Base-by-base conservation (phyloP, 345 rosid genomes). In the Gossypium turneri region DNA sequence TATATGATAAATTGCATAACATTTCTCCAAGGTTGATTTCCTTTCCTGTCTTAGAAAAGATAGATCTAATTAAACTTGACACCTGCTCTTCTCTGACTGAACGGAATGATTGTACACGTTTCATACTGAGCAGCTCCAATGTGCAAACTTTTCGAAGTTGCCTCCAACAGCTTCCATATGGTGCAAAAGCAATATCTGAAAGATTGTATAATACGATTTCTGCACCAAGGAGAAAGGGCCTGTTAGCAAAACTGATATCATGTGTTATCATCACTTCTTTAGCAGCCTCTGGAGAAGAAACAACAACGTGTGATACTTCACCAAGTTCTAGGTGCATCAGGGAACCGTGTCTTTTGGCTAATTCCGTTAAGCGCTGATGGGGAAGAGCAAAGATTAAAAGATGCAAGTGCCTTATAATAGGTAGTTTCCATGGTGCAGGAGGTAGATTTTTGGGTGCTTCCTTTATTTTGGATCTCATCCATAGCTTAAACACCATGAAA, bases 371-470 rank as follows among this genome's bases (percentile, higher is more conserved):
- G 38, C 56, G 9, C 0, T 27, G 80, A 43, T 80, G 84, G 10
- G 80, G 82, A 11, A 43, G 63, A 6, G 77, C 51, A 12, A 79
- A 72, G 2, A 25, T 12, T 7, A 86, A 67, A 20, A 78, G 79
- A 52, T 80, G 87, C 63, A 86, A 7, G 56, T 82, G 82, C 9
- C 84, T 82, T 9, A 83, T 76, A 5, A 83, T 0, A 38, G 86
- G 84, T 2, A 86, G 73, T 73, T 82, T 82, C 44, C 47, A 45
- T 45, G 85, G 87, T 4, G 85, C 76, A n/a, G 83, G 87, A 9
- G 85, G 85, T 1, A 79, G 78, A 34, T 57, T 73, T 13, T 24
- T 12, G 45, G 67, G 5, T 7, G 27, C 17, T 2, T 70, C 13
- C 0, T 24, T 47, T 61, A 17, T 27, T 45, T 3, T 70, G 34